Percentiles rank a stretch among this genome's conserved stretches.
Evolutionary conservation across 2,329 filamentous ascomycete genomes (phyloP).

Genomic region (Sclerotinia sclerotiorum): DNA sequence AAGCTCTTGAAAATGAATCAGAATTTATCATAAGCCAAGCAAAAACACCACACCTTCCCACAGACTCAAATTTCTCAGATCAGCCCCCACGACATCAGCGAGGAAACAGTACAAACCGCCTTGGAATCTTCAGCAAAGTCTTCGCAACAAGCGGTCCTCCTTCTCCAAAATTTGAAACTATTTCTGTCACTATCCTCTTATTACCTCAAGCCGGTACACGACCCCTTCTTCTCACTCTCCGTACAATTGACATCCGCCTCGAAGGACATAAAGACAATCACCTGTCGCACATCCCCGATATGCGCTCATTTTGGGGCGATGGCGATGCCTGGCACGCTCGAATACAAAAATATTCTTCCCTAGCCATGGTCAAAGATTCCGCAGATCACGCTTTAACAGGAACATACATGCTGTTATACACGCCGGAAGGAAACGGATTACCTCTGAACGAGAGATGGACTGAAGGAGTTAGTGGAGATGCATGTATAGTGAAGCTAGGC

Average conservation of each 20-base stretch:
- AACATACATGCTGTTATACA: conserved; percentile 22
- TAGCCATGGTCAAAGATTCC: neutral
- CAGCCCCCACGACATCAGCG: neutral
- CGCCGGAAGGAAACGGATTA: conserved; percentile 14
- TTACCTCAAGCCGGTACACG: conserved; percentile 19
- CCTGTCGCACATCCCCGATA: conserved; percentile 22
- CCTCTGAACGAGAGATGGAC: conserved; percentile 19
- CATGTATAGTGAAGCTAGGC: conserved; percentile 22
- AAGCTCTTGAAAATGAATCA: neutral
- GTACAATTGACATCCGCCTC: conserved; percentile 22
- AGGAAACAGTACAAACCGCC: neutral
- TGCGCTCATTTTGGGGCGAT: conserved; percentile 25
- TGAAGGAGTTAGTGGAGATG: conserved; percentile 20
- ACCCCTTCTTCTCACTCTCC: conserved; percentile 14
- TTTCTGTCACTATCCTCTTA: conserved; percentile 12
- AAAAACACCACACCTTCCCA: neutral
- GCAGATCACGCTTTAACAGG: conserved; percentile 17
- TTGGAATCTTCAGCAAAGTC: conserved; percentile 18
- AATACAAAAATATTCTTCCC: conserved; percentile 17
- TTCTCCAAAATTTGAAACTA: conserved; percentile 17
- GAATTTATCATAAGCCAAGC: conserved; percentile 16
- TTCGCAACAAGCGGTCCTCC: conserved; percentile 11
- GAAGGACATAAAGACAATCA: conserved; percentile 20
- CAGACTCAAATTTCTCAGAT: neutral
- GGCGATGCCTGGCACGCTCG: conserved; percentile 19